Evolutionary conservation across 2,329 filamentous ascomycete species (phyloP).

Genomic region (Calonectria pseudoturangicola): DNA sequence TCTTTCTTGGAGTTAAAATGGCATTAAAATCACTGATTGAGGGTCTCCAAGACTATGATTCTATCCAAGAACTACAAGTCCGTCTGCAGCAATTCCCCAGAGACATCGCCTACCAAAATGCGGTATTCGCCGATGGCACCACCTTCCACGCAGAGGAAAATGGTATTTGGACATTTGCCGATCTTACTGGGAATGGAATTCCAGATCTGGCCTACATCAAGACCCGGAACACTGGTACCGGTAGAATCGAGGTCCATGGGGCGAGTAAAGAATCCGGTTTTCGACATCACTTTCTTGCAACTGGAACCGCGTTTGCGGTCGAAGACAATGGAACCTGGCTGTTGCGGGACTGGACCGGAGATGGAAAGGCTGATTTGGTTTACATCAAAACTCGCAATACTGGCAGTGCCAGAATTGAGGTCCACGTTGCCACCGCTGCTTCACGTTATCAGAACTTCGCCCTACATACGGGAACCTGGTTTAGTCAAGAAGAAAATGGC

Average conservation of each 20-base stretch:
- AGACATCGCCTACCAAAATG: background rate
- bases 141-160: background rate
- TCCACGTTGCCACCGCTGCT: background rate
- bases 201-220: conserved; percentile 9
- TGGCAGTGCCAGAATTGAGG: background rate
- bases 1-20: background rate
- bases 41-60: background rate
- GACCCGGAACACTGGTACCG: background rate
- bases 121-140: background rate
- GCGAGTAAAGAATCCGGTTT: background rate
- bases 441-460: background rate
- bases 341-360: conserved; percentile 10
- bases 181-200: background rate
- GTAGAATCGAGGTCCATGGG: background rate
- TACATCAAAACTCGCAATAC: background rate
- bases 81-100: background rate
- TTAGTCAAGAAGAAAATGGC: conserved; percentile 2
- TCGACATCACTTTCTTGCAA: background rate
- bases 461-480: background rate
- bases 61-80: background rate
- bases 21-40: background rate
- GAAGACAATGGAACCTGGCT: conserved; percentile 14
- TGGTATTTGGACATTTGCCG: conserved; percentile 8
- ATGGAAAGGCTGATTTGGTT: conserved; percentile 11
- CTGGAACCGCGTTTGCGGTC: background rate